phyloP scores from a whole-genome alignment of 345 rosid genomes.

The Noccaea caerulescens region DNA sequence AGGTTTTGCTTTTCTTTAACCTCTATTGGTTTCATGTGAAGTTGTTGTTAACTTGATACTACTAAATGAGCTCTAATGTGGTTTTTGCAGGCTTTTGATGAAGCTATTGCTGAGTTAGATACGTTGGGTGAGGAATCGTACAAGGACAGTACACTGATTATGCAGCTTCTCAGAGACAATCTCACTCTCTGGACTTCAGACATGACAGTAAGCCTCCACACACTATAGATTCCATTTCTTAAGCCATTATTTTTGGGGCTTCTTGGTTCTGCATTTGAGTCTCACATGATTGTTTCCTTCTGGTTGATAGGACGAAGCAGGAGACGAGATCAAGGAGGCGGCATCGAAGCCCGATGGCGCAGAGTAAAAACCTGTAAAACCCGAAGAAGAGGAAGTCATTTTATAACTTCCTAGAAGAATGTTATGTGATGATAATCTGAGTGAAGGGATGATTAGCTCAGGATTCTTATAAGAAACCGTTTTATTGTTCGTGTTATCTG shows the following conservation, averaged over 20 bases:
- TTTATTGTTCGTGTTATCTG: conserved; percentile 50
- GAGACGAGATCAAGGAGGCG: conserved; percentile 48
- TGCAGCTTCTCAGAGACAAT: conserved; percentile 81
- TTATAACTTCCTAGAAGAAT: conserved; percentile 22
- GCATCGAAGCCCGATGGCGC: conserved; percentile 38
- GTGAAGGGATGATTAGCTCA: conserved; percentile 65
- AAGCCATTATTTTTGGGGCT: neutral
- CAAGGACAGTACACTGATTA: conserved; percentile 80
- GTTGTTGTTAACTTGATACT: neutral
- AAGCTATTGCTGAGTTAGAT: conserved; percentile 75
- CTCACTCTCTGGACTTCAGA: conserved; percentile 83
- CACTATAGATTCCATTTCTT: neutral
- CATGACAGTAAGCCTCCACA: conserved; percentile 35
- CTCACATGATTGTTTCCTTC: conserved; percentile 7
- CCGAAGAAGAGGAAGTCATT: conserved; percentile 18
- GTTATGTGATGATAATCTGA: conserved; percentile 50
- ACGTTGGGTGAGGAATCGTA: conserved; percentile 75
- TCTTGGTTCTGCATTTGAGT: neutral
- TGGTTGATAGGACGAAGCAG: conserved; percentile 41
- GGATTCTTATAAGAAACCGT: conserved; percentile 65
- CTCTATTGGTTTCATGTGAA: neutral
- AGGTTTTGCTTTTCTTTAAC: conserved; percentile 51
- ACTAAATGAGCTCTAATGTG: too few relatives aligned
- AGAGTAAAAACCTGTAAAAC: conserved; percentile 6
- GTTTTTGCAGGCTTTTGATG: conserved; percentile 58